Percentiles rank a stretch among this genome's conserved stretches.
These are phyloP conservation scores for Pluteus cervinus DNA, from an alignment of 768 basidiomycete genomes.

Conservation along the genomic window DNA sequence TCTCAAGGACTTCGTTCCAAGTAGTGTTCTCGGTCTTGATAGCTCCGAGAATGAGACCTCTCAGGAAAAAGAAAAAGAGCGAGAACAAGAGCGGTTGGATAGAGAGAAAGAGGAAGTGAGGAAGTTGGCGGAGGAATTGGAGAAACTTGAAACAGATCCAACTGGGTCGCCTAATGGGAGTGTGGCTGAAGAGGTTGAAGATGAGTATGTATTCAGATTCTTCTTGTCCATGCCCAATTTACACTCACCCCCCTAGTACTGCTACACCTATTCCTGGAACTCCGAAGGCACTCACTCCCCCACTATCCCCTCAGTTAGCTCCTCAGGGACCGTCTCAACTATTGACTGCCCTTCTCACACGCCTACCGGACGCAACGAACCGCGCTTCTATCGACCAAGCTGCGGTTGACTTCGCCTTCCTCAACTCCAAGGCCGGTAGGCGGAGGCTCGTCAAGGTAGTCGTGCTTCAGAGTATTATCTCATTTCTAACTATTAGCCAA, in stretches of 20 bases:
- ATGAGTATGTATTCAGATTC: constrained; percentile 41
- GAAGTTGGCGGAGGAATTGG: constrained; percentile 74
- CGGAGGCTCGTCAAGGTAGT: constrained; percentile 88
- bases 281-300: constrained; percentile 54
- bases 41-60: constrained; percentile 27
- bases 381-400: constrained; percentile 86
- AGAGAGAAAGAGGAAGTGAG: constrained; percentile 63
- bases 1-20: constrained; percentile 87
- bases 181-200: constrained; percentile 16
- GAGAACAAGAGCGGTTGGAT: constrained; percentile 44
- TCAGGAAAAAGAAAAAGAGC: constrained; percentile 44
- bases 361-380: constrained; percentile 93
- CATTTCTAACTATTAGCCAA: constrained; percentile 22
- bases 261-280: constrained; percentile 66
- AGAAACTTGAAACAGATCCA: constrained; percentile 43
- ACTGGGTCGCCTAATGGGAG: constrained; percentile 7
- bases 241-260: constrained; percentile 23
- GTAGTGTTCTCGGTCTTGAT: constrained; percentile 76
- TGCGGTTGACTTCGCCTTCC: constrained; percentile 91
- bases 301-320: constrained; percentile 63
- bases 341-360: constrained; percentile 82
- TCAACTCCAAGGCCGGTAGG: constrained; percentile 95
- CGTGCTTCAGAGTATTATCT: constrained; percentile 2
- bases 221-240: constrained; percentile 2
- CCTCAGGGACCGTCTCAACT: constrained; percentile 92